Evolutionary conservation across 139 green algal genomes (phyloP).

Genomic region (Spirogloea muscicola): DNA sequence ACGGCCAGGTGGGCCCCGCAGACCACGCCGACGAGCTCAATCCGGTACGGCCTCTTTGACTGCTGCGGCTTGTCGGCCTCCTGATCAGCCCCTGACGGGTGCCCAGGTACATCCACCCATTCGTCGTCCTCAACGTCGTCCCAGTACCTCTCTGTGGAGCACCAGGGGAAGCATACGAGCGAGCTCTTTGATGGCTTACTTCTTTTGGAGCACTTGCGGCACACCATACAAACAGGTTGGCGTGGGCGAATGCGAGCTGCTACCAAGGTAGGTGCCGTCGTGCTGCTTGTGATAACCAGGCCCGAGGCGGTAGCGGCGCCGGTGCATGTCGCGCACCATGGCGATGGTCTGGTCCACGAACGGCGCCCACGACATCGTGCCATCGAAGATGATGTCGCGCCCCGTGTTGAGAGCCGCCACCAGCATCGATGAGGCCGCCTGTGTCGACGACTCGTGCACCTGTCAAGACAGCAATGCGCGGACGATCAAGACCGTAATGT

Average conservation of each 20-base stretch:
- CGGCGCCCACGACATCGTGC: constrained; percentile 43
- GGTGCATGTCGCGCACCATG: constrained; percentile 24
- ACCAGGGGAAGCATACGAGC: too few relatives aligned
- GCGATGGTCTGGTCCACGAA: constrained; percentile 37
- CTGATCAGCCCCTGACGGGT: too few relatives aligned
- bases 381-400: constrained; percentile 44
- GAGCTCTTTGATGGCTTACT: too few relatives aligned
- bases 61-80: too few relatives aligned
- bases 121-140: not conserved
- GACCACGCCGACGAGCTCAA: constrained; percentile 33
- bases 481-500: not conserved
- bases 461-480: not conserved
- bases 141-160: constrained; percentile 38
- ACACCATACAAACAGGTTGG: too few relatives aligned
- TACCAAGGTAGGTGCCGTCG: constrained; percentile 9
- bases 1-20: constrained; percentile 28
- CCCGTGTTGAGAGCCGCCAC: constrained; percentile 35
- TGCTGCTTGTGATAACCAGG: constrained; percentile 16
- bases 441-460: constrained; percentile 20
- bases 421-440: constrained; percentile 27
- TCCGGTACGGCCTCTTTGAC: constrained; percentile 21
- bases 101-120: too few relatives aligned
- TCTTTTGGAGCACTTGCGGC: too few relatives aligned
- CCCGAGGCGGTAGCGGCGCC: constrained; percentile 5
- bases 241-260: too few relatives aligned